Percentiles rank a stretch among this genome's conserved stretches.
phyloP scores from a whole-genome alignment of 2,329 filamentous ascomycete species.

The Calonectria montana region DNA sequence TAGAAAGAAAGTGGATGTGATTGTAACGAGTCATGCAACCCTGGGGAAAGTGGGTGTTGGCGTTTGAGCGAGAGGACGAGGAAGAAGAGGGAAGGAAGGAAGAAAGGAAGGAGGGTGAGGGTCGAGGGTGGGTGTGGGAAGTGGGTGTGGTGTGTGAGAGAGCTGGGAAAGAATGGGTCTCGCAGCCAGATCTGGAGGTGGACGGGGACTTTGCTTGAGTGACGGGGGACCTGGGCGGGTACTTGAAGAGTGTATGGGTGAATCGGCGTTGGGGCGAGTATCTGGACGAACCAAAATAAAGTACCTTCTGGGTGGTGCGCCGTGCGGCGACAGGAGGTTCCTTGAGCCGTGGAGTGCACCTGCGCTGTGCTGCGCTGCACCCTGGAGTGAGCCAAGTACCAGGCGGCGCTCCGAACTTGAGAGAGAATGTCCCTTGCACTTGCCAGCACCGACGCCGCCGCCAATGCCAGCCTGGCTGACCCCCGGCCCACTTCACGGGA shows the following conservation, averaged over 20 bases:
- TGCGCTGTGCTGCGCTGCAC: conserved; percentile 10
- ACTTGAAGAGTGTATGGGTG: background rate
- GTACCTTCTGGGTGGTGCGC: conserved; percentile 6
- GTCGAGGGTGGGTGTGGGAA: conserved; percentile 20
- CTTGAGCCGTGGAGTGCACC: conserved; percentile 32
- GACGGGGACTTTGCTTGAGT: conserved; percentile 26
- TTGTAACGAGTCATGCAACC: conserved; percentile 35
- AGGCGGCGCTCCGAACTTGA: conserved; percentile 24
- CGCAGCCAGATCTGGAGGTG: conserved; percentile 44
- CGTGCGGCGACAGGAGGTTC: conserved; percentile 37
- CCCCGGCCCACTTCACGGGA: conserved; percentile 19
- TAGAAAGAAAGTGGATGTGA: conserved; percentile 24
- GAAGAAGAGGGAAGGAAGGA: conserved; percentile 33
- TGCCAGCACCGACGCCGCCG: conserved; percentile 16
- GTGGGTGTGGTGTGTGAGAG: conserved; percentile 41
- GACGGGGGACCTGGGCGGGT: background rate
- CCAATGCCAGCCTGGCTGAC: conserved; percentile 19
- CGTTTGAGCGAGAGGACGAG: conserved; percentile 34
- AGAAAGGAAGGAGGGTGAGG: conserved; percentile 37
- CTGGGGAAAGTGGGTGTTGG: conserved; percentile 27
- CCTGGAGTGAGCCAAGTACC: conserved; percentile 36
- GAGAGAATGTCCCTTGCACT: conserved; percentile 14
- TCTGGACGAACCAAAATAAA: background rate
- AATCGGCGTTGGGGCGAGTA: background rate
- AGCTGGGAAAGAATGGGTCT: conserved; percentile 45